Evolutionary conservation across 1,139 yeast species (phyloP).

Genomic region (Suhomyces chickasaworum): DNA sequence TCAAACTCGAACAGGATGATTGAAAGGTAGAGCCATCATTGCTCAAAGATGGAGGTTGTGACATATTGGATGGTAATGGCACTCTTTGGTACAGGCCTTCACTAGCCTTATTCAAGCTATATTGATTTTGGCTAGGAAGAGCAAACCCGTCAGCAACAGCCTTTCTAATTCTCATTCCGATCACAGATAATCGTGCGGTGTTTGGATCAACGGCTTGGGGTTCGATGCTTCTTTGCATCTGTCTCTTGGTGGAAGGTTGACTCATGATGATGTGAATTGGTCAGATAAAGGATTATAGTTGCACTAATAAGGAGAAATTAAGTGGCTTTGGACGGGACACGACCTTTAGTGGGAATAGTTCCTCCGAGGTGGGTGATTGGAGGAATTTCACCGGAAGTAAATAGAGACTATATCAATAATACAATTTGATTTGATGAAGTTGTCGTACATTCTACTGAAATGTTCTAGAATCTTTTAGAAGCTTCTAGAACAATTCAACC

Average conservation of each 20-base stretch:
- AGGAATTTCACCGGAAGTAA: no score
- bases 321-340: slow-evolving; percentile 1
- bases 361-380: neutral
- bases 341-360: neutral
- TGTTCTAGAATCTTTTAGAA: no score
- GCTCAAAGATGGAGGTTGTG: slow-evolving; percentile 44
- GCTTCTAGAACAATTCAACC: no score
- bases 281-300: neutral
- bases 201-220: slow-evolving; percentile 24
- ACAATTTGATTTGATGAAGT: no score
- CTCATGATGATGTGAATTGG: slow-evolving; percentile 2
- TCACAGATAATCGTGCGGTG: slow-evolving; percentile 44
- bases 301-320: neutral
- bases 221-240: slow-evolving; percentile 20
- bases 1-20: slow-evolving; percentile 43
- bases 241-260: slow-evolving; percentile 22
- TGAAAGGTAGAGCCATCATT: slow-evolving; percentile 44
- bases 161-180: slow-evolving; percentile 74
- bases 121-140: slow-evolving; percentile 21
- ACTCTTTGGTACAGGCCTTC: slow-evolving; percentile 36
- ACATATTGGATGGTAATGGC: slow-evolving; percentile 52
- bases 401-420: no score
- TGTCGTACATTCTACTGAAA: no score
- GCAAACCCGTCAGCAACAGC: slow-evolving; percentile 65
- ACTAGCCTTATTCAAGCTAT: slow-evolving; percentile 4